Evolutionary conservation across 768 basidiomycete species (phyloP), one percentile per base, ranked within the genome.

Genomic region (Collybiopsis confluens): DNA sequence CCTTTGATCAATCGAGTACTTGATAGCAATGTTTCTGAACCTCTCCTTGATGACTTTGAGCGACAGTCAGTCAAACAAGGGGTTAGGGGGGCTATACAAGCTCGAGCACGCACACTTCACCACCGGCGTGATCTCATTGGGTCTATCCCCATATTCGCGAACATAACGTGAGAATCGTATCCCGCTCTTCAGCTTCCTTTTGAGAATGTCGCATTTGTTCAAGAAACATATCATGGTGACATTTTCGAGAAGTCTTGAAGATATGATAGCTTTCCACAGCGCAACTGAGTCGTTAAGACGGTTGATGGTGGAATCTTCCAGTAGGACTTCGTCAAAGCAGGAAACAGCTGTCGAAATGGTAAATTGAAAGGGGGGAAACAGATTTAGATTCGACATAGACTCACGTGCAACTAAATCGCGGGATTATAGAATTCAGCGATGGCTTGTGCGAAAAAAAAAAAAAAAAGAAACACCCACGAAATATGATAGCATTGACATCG

Each of bases 401-500:
- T 13, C 37, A 48, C 47, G 47, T 23, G 47, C 47, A 48, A 48
- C 47, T 48, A 23, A 6, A 13, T 6, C 13, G 30, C 5, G 13
- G 30, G 13, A 6, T 33, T 33, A 6, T 33, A 33, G 5, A 5
- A 5, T 33, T 33, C 30, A 33, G 13, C 13, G 6, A 13, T 5
- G 13, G 5, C 5, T 5, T 5, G 13, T 13, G 30, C 30, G 13
- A 13, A 13, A 5, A 13, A n/a, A n/a, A n/a, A n/a, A n/a, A n/a
- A n/a, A n/a, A n/a, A n/a, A n/a, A n/a, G n/a, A n/a, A n/a, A n/a
- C n/a, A 81, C 59, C 68, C 73, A 65, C 88, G 80, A 68, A 90
- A 90, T 56, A 90, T 89, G 59, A 90, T 85, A 3, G 87, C 85
- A 61, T 86, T 80, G 20, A 87, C 78, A 56, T 81, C 80, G 57